Evolutionary conservation across 2,329 filamentous ascomycete genomes (phyloP), one percentile per base, ranked within the genome.

Genomic region (Sporothrix variecibatus): DNA sequence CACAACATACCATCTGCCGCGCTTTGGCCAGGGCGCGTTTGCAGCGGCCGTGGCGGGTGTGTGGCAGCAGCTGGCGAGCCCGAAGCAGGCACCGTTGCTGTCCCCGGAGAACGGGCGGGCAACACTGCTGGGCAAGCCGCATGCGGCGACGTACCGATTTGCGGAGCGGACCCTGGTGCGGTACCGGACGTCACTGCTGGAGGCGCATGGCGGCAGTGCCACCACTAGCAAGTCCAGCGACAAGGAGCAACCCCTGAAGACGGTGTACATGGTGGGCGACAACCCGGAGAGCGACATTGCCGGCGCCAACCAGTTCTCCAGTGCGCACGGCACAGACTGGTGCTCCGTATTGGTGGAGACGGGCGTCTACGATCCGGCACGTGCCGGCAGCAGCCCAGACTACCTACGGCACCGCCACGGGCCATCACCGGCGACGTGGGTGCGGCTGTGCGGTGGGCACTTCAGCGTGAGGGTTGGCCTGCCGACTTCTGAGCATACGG

Each of bases 231-330:
- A 43, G 23, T 11, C 23, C 6, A 58, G 53, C 56, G 38, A 67
- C 8, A 72, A 77, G 78, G 40, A 73, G 82, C 2, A 79, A 26
- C 86, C 87, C n/a, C 82, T 97, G 73, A 86, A 87, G 78, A 88
- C 87, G 60, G 94, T 98, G 12, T 98, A 97, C 83, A 98, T 98
- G 95, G 89, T 98, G 58, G 96, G 96, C 6, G 93, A 95, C 80
- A 95, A 95, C 79, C 93, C 93, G 5, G 94, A 94, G 80, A 96
- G 93, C 78, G 96, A 99, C 81, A 97, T 99, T 77, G 86, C 89
- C 5, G 96, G 96, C 6, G 95, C 94, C 26, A 97, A 97, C 80
- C 87, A 88, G 64, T 97, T 92, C 80, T 79, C 84, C 62, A 93
- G 92, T 76, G 84, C 87, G 3, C 83, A 87, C 73, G 91, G 91